Percentiles rank a stretch among this genome's conserved stretches.
Evolutionary conservation across 2,329 filamentous ascomycete species (phyloP).

Genomic region (Cladobotryum protrusum): DNA sequence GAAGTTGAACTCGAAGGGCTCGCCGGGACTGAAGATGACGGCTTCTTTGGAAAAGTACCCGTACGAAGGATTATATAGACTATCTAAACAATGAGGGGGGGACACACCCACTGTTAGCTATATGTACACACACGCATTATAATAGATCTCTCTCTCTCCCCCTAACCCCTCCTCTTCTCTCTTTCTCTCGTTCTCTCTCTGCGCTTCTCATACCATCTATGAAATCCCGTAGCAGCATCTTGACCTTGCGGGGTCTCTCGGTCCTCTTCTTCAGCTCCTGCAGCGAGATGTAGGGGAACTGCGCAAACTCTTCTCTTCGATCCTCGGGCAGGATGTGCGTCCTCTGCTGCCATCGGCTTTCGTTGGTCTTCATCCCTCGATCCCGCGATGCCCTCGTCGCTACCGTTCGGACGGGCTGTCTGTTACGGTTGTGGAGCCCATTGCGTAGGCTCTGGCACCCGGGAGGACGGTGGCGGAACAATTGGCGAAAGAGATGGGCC

Average conservation of each 20-base stretch:
- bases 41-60: constrained; percentile 96
- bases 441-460: constrained; percentile 27
- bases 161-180: neutral
- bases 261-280: constrained; percentile 64
- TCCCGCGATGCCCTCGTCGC: constrained; percentile 27
- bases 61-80: constrained; percentile 88
- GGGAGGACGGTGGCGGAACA: constrained; percentile 60
- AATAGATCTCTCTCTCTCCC: too few species aligned
- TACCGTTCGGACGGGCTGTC: constrained; percentile 19
- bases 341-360: constrained; percentile 81
- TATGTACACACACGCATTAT: neutral
- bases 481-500: constrained; percentile 73
- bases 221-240: constrained; percentile 97
- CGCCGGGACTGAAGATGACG: constrained; percentile 88
- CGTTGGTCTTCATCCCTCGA: constrained; percentile 43
- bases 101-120: too few species aligned
- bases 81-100: too few species aligned
- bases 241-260: constrained; percentile 78
- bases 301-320: constrained; percentile 70
- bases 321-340: constrained; percentile 69
- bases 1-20: constrained; percentile 79
- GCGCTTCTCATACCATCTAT: constrained; percentile 64
- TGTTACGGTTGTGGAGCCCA: constrained; percentile 10
- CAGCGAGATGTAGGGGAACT: constrained; percentile 81
- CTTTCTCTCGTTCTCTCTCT: too few species aligned